A percentile compares a stretch with the other conserved stretches of the same genome.
These are phyloP conservation scores for Jackrogersella minutella DNA, from an alignment of 495 filamentous ascomycete genomes.

Conservation along the genomic window DNA sequence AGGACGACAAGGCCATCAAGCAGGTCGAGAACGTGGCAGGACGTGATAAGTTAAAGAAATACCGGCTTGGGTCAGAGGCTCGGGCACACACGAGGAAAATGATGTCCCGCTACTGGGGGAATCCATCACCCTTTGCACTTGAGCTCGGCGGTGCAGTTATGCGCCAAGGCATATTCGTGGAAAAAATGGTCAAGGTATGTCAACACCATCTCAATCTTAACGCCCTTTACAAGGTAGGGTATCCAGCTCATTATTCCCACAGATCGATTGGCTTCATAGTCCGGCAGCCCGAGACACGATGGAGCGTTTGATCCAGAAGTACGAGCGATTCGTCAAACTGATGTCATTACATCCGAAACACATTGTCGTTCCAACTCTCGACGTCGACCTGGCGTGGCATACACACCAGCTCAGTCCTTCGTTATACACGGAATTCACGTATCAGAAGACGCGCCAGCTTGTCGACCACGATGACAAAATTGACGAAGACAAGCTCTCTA, in stretches of 20 bases:
- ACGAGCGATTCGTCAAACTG: conserved; percentile 72
- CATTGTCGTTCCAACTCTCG: conserved; percentile 80
- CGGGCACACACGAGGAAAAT: conserved; percentile 71
- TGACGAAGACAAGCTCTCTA: conserved; percentile 65
- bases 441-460: conserved; percentile 55
- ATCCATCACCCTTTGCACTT: conserved; percentile 71
- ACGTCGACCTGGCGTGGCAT: conserved; percentile 89
- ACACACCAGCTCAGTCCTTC: conserved; percentile 71
- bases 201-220: not conserved
- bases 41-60: conserved; percentile 7
- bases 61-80: conserved; percentile 32
- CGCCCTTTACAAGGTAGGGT: not conserved
- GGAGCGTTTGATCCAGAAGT: conserved; percentile 71
- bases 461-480: conserved; percentile 92
- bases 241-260: not conserved
- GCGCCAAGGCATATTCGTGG: conserved; percentile 79
- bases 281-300: conserved; percentile 71
- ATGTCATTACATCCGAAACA: conserved; percentile 63
- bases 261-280: conserved; percentile 78
- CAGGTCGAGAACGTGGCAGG: conserved; percentile 38
- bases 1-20: conserved; percentile 35
- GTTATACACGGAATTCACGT: conserved; percentile 68
- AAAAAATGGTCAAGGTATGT: conserved; percentile 74
- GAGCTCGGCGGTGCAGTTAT: conserved; percentile 82
- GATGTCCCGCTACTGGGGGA: conserved; percentile 84